Evolutionary conservation across 352 stramenopile genomes (phyloP), one percentile per base, ranked within the genome.

Genomic region (Phytophthora melonis): DNA sequence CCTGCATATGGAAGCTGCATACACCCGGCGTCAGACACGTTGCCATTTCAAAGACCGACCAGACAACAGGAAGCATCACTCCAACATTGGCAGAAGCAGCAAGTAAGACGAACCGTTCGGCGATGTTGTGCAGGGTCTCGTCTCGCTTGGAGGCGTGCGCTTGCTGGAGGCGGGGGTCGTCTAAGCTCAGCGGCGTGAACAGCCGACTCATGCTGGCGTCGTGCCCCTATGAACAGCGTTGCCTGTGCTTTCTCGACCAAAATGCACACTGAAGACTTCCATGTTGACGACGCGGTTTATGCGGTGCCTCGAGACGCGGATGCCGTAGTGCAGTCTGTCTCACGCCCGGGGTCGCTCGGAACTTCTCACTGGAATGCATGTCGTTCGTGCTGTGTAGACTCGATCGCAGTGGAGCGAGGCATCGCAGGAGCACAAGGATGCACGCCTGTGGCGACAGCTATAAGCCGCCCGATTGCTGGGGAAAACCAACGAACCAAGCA

Each of bases 1-100:
- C 77, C 18, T 79, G 76, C 72, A 90, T 76, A 13, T 80, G 77
- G 69, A 89, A 80, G 21, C 81, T 91, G 30, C n/a, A 59, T 6
- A 18, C 32, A 36, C 32, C 13, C 39, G 13, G 39, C 14, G 39
- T 47, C 39, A 47, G 39, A n/a, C 39, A n/a, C 16, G 39, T 47
- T 18, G 14, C 11, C 36, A 45, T 45, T 45, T 45, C 36, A 3
- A 45, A 45, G 36, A 50, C 34, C 14, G 21, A 23, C 4, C n/a
- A 52, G 11, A 43, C 36, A 16, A 45, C 36, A 45, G 11, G 11
- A 45, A 13, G 36, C 1, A 47, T 47, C 39, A 23, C 43, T 52
- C 25, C 18, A 52, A 52, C 43, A 52, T 52, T 4, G 39, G 39
- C 5, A 34, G 30, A 8, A 45, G 36, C 36, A 45, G 36, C 36